Conservation (phyloP, 1,284 basidiomycete genomes). For the Rhodotorula glutinis region DNA sequence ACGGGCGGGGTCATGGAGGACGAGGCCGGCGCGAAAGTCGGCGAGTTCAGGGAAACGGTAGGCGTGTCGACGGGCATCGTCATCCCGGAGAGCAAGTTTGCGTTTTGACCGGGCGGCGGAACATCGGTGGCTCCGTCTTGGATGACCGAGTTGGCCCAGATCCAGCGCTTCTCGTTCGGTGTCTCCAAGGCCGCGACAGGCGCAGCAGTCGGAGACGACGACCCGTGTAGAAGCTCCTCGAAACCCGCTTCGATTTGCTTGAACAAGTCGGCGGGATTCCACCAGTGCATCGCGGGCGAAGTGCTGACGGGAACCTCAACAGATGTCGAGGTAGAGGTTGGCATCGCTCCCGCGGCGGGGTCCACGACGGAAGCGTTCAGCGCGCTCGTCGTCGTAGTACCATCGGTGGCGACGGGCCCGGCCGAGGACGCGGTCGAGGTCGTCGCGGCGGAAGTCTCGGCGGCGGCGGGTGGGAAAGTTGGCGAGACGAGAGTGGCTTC, state of each 20-base stretch:
- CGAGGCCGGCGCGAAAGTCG: not conserved
- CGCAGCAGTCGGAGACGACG: not conserved
- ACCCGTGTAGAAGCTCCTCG: not conserved
- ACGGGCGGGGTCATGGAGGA: not conserved
- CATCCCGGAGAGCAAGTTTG: constrained; percentile 10
- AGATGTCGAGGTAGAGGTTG: too few relatives aligned
- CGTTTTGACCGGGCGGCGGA: constrained; percentile 25
- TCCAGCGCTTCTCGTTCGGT: constrained; percentile 29
- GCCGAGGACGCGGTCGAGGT: not conserved
- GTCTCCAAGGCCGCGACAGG: not conserved
- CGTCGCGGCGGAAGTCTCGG: not conserved
- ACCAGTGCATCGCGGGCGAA: not conserved
- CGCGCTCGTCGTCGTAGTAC: not conserved
- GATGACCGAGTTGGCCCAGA: constrained; percentile 26
- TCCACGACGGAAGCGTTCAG: too few relatives aligned
- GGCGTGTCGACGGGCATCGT: constrained; percentile 11
- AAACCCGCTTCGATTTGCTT: not conserved
- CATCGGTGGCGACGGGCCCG: not conserved
- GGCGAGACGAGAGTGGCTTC: constrained; percentile 9
- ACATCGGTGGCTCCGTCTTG: constrained; percentile 25
- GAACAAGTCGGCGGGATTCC: not conserved
- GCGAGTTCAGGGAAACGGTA: constrained; percentile 7
- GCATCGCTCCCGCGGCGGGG: not conserved
- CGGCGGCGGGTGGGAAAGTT: not conserved
- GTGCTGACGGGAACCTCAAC: not conserved